These are phyloP conservation scores for Lactarius vividus DNA, from an alignment of 768 basidiomycete genomes.

Conservation along the genomic window DNA sequence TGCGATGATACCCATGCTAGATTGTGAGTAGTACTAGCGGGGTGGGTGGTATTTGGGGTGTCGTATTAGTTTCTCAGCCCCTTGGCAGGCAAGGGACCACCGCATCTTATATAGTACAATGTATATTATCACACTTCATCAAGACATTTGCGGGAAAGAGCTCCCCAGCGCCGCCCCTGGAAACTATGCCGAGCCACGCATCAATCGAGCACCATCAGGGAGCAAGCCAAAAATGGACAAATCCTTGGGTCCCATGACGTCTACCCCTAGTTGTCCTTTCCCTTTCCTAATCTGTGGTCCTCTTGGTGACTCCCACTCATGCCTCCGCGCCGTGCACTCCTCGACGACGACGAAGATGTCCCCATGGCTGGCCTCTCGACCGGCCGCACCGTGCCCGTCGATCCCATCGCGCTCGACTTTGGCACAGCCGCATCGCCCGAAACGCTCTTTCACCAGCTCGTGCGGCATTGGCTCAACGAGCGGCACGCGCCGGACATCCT, in stretches of 20 bases:
- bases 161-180: too few species aligned
- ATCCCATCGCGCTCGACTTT: conserved; percentile 20
- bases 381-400: neutral
- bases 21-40: neutral
- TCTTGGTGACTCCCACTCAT: neutral
- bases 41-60: neutral
- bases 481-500: conserved; percentile 78
- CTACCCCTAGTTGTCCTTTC: neutral
- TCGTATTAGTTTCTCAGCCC: neutral
- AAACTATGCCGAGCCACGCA: too few species aligned
- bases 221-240: neutral
- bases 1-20: conserved; percentile 18
- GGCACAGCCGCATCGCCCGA: conserved; percentile 36
- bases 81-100: too few species aligned
- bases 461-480: conserved; percentile 85
- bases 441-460: conserved; percentile 66
- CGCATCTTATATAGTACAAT: neutral
- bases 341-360: conserved; percentile 26
- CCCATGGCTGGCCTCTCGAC: conserved; percentile 18
- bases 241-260: neutral
- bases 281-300: neutral
- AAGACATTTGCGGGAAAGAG: neutral
- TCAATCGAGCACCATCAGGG: neutral
- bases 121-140: neutral
- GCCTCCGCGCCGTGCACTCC: conserved; percentile 25